Conservation (phyloP, 2,329 filamentous ascomycete species). For the Epichloe amarillans region DNA sequence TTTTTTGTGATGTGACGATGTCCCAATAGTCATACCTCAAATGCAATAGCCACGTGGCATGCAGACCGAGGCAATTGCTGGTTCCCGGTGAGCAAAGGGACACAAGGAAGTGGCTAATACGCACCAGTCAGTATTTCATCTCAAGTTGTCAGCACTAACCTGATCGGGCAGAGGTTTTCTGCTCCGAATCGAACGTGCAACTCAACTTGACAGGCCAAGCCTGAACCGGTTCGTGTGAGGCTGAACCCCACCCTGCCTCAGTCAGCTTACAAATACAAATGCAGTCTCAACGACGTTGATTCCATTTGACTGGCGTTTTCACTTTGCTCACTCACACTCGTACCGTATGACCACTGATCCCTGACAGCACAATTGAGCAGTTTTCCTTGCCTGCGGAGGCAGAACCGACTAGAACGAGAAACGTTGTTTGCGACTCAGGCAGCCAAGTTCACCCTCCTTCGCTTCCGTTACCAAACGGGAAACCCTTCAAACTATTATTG, state of each 20-base stretch:
- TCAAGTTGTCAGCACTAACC: background rate
- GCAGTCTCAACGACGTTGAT: background rate
- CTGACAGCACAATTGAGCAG: background rate
- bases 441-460: constrained; percentile 13
- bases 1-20: no score
- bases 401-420: constrained; percentile 12
- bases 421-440: constrained; percentile 21
- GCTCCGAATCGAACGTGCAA: background rate
- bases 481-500: background rate
- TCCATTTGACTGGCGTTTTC: background rate
- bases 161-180: no score
- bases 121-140: background rate
- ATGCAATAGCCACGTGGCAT: no score
- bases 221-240: no score
- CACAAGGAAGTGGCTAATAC: no score
- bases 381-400: background rate
- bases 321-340: background rate
- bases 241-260: background rate
- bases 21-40: no score
- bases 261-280: constrained; percentile 4
- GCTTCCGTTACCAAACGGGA: background rate
- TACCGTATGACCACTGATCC: background rate
- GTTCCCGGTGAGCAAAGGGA: no score
- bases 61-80: no score
- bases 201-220: no score